Evolutionary conservation across 352 stramenopile species (phyloP).

Genomic region (Pythium rhizo-oryzae): DNA sequence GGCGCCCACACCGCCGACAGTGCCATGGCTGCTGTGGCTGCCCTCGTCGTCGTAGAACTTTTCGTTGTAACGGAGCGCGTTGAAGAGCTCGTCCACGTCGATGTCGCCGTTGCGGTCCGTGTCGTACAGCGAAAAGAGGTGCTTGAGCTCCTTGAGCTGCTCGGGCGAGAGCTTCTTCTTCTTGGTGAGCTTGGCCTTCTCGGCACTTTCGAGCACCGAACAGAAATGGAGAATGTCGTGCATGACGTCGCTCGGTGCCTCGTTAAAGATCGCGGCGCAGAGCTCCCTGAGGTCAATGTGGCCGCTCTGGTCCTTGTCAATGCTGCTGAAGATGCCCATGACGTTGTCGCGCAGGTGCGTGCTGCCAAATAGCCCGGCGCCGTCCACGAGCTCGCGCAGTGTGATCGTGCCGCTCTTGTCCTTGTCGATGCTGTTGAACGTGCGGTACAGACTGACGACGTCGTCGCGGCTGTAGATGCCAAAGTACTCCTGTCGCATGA

Average conservation of each 20-base stretch:
- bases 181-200: conserved; percentile 47
- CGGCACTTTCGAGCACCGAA: conserved; percentile 49
- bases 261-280: conserved; percentile 58
- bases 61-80: conserved; percentile 68
- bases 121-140: conserved; percentile 78
- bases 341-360: conserved; percentile 71
- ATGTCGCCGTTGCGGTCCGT: conserved; percentile 68
- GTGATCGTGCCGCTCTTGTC: conserved; percentile 73
- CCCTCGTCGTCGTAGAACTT: conserved; percentile 60
- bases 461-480: conserved; percentile 67
- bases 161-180: conserved; percentile 59
- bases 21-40: conserved; percentile 2
- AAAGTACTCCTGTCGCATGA: conserved; percentile 69
- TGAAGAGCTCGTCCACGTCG: conserved; percentile 68
- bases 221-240: conserved; percentile 65
- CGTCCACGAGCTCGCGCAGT: conserved; percentile 58
- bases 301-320: conserved; percentile 77
- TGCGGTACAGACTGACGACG: conserved; percentile 72
- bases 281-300: conserved; percentile 75
- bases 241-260: conserved; percentile 40
- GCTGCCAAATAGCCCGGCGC: conserved; percentile 60
- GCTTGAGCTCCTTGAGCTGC: conserved; percentile 60
- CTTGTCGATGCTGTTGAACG: conserved; percentile 72
- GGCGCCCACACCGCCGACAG: too few relatives aligned
- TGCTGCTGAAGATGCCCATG: conserved; percentile 74